Evolutionary conservation across 345 rosid genomes (phyloP), one percentile per base, ranked within the genome.

Genomic region (Carallia brachiata): DNA sequence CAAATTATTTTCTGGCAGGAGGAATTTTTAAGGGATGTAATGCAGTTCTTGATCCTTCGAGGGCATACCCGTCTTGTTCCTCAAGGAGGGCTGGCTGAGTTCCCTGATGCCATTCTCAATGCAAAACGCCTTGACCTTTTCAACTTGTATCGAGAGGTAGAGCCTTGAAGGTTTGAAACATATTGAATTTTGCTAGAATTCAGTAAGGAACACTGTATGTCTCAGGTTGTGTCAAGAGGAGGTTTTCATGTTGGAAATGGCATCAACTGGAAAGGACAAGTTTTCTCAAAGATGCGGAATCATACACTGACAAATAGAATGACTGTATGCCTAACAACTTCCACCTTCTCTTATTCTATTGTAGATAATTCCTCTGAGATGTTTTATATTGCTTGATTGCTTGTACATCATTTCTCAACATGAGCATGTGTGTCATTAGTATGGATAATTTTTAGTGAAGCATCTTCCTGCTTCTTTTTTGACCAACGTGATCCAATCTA

Each of bases 191-290:
- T 61, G 57, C 47, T 19, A 47, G 40, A 48, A 40, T 18, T 47
- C 36, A 63, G 53, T 6, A 7, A 63, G 64, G 17, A 9, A 59
- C 58, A 59, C 18, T 74, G 71, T 44, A 66, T 50, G 75, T 50
- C 69, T 75, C 87, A 95, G 99, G 99, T 96, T 70, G 98, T 96
- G 67, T 92, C 99, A 52, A 87, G 99, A 62, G 99, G 99, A 70
- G 99, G 99, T 67, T 96, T 96, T 77, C 97, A 96, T 55, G 98
- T 96, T 39, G 98, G 99, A 31, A 96, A 96, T 70, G 98, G 99
- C 78, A 96, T 96, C 77, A 96, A 96, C 76, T 96, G 99, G 99
- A 96, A 96, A 82, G 99, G 99, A 76, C 99, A 96, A 82, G 99
- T 96, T 77, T 96, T 96, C 84, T 96, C 99, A 30, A 96, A 92